Percentiles rank a stretch among this genome's conserved stretches.
Conservation (phyloP, 495 filamentous ascomycete species). For the Penicillium goetzii region DNA sequence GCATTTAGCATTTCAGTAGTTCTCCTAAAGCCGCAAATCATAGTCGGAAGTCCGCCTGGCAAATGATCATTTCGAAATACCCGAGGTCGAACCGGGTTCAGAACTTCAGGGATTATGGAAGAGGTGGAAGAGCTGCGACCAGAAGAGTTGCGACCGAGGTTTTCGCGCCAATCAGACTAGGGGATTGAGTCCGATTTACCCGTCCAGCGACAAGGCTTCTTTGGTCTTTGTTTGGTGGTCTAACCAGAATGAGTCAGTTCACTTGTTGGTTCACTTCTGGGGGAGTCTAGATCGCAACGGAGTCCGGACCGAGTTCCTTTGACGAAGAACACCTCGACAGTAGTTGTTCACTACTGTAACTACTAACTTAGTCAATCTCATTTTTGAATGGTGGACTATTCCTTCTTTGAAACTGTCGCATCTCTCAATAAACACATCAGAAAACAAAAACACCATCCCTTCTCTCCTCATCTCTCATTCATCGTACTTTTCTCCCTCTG, state of each 20-base stretch:
- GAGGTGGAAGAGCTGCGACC: background rate
- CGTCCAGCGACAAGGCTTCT: background rate
- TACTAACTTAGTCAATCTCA: background rate
- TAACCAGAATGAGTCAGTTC: background rate
- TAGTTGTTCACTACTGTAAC: background rate
- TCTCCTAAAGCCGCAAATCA: conserved; percentile 5
- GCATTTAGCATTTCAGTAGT: background rate
- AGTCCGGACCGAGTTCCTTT: conserved; percentile 2
- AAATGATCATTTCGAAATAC: background rate
- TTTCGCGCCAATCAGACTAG: conserved; percentile 20
- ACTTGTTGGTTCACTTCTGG: background rate
- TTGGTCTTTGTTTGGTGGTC: background rate
- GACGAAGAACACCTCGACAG: background rate
- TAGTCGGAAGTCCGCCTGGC: background rate
- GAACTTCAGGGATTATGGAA: conserved; percentile 8
- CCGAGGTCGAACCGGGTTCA: conserved; percentile 1
- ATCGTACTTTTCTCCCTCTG: background rate
- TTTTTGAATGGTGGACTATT: background rate
- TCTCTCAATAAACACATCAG: background rate
- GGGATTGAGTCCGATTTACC: background rate
- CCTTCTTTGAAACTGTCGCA: conserved; percentile 5
- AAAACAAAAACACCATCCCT: background rate
- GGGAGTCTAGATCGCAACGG: conserved; percentile 1
- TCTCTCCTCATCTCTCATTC: background rate
- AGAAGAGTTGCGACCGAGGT: background rate